These are phyloP conservation scores for Apiospora pterosperma DNA, from an alignment of 2,329 filamentous ascomycete species.

Conservation along the genomic window DNA sequence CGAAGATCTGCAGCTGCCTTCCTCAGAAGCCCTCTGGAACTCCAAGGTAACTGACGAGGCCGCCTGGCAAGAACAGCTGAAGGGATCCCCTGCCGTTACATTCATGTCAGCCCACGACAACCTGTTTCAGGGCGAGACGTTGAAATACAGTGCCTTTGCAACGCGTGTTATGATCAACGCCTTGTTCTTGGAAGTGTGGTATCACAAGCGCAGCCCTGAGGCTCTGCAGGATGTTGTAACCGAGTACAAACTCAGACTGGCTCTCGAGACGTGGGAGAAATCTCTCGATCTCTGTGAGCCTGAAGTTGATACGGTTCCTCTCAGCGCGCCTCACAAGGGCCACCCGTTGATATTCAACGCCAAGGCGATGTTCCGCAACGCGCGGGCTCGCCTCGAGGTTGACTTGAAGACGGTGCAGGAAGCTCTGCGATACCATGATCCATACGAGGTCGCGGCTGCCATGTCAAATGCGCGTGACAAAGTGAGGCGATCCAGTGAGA, in stretches of 20 bases:
- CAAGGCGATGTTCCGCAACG: conserved; percentile 94
- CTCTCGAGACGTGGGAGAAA: conserved; percentile 98
- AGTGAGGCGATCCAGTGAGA: conserved; percentile 91
- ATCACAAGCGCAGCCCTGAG: conserved; percentile 97
- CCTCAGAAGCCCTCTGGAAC: conserved; percentile 93
- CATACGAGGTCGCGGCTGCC: conserved; percentile 92
- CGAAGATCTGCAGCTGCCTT: conserved; percentile 86
- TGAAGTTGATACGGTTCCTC: conserved; percentile 80
- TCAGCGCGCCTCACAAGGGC: conserved; percentile 92
- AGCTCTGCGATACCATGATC: conserved; percentile 92
- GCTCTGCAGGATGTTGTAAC: conserved; percentile 95
- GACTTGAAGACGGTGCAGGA: conserved; percentile 96
- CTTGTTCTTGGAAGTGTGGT: conserved; percentile 97
- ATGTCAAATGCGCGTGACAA: conserved; percentile 94
- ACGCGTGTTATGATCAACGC: conserved; percentile 99
- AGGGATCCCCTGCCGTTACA: conserved; percentile 69
- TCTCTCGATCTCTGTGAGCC: conserved; percentile 91
- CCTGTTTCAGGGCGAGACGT: conserved; percentile 86
- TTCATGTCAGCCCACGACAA: conserved; percentile 94
- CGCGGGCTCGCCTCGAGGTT: conserved; percentile 85
- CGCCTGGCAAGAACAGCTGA: conserved; percentile 78
- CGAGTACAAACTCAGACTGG: conserved; percentile 94
- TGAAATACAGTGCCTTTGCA: conserved; percentile 93
- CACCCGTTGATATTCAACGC: conserved; percentile 98
- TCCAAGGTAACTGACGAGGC: conserved; percentile 73